A percentile compares a stretch with the other conserved stretches of the same genome.
phyloP scores from a whole-genome alignment of 805 yeast genomes.

The Limtongozyma cylindracea region DNA sequence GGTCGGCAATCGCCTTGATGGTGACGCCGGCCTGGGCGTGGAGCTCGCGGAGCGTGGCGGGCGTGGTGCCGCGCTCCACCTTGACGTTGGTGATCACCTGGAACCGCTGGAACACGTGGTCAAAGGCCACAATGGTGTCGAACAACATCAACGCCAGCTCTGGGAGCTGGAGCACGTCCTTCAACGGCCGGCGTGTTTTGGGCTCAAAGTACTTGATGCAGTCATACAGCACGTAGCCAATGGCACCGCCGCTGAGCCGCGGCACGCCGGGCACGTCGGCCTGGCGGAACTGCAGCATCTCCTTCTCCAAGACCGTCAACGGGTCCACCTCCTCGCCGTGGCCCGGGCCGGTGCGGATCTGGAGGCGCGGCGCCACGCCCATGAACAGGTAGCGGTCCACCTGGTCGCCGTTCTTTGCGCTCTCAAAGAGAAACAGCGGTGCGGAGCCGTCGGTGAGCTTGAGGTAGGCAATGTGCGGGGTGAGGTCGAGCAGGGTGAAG shows the following conservation, averaged over 20 bases:
- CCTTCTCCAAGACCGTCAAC: conserved; percentile 43
- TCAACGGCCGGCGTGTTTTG: conserved; percentile 43
- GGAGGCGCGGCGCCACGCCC: conserved; percentile 65
- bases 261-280: conserved; percentile 70
- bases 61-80: conserved; percentile 7
- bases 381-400: conserved; percentile 80
- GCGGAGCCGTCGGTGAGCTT: conserved; percentile 46
- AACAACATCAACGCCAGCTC: conserved; percentile 83
- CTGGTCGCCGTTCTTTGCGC: conserved; percentile 73
- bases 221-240: conserved; percentile 90
- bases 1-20: conserved; percentile 27
- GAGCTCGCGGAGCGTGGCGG: too few species aligned
- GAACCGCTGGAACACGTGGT: conserved; percentile 81
- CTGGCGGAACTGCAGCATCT: conserved; percentile 36
- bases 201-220: conserved; percentile 96
- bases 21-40: conserved; percentile 26
- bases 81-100: conserved; percentile 71
- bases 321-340: conserved; percentile 38
- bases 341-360: conserved; percentile 61
- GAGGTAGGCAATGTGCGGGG: conserved; percentile 79
- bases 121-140: conserved; percentile 78
- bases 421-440: conserved; percentile 59
- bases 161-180: conserved; percentile 67
- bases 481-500: conserved; percentile 51
- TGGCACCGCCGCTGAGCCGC: conserved; percentile 79